Base-by-base conservation (phyloP, 345 rosid species). In the Citrus unshiu region DNA sequence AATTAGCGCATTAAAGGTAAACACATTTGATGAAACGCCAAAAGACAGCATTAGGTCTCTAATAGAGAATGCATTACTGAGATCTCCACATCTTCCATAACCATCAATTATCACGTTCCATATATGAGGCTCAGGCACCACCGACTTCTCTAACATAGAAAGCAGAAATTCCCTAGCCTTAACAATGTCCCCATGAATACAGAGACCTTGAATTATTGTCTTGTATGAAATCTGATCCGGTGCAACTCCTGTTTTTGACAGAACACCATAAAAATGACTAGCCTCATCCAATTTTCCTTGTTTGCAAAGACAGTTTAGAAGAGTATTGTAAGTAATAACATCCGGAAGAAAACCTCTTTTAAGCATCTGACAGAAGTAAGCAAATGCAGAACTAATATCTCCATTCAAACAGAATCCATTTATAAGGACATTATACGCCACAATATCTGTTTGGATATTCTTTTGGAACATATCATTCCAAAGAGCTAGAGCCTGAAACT, bases 91-190 rank as follows among this genome's bases (percentile, higher is more conserved):
- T 84, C 88, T 87, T 70, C 91, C 97, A 75, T 87, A 88, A 79
- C 88, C 85, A 79, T 88, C 80, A 79, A 92, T 87, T 67, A 92
- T 77, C 71, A 85, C 82, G 73, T 92, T 93, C 98, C 98, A 92
- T 39, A 92, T 79, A 79, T 54, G 74, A 82, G 90, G 89, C 79
- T 84, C 86, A 3, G 90, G 93, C 72, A 89, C 81, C 76, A 88
- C 25, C 25, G 84, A 82, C 51, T 82, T 77, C 70, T 84, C 69
- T 56, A 90, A 78, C 90, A 89, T 92, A 82, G 67, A 58, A 70
- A 67, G 73, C 67, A 92, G 86, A 59, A 86, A 81, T 61, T 83
- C 77, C 29, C 78, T 80, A 22, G 93, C 97, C 79, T 77, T 86
- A 56, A 68, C 68, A 69, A 85, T 83, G 78, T 90, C 86, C 78